Evolutionary conservation across 257 asterid genomes (phyloP), one percentile per base, ranked within the genome.

Genomic region (Lithospermum erythrorhizon): DNA sequence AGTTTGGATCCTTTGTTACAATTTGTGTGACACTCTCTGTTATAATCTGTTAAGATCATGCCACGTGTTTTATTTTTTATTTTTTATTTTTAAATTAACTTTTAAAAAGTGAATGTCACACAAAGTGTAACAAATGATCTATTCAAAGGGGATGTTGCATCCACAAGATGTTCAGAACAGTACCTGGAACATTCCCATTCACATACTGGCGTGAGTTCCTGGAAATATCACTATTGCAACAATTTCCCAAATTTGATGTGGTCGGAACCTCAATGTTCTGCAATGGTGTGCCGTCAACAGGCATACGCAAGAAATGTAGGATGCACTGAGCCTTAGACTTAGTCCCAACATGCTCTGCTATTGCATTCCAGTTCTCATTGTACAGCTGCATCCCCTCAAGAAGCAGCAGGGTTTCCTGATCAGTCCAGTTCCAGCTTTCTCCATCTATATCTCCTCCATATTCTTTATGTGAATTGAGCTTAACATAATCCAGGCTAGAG

Each of bases 311-410:
- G 75, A 90, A 90, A 68, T 90, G 95, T 63, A 87, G 85, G 48
- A 90, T 85, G 77, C 97, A 90, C 59, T 90, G 95, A 63, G 95
- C 94, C 78, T 85, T 90, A 61, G 97, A 90, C 78, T 90, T 90
- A 23, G 97, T 72, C 56, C 94, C 96, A n/a, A 91, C 96, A 58
- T 88, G 96, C 68, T 82, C 94, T 3, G 95, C 93, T 68, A 91
- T 75, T 78, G 79, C 85, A 72, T 78, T 79, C 98, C 98, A 91
- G 78, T 84, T 88, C 65, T 91, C 97, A 58, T 79, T 77, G 66
- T 81, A 72, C 32, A 76, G 79, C 73, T 86, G 95, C 86, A 88
- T 80, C 55, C 95, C 98, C 76, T 91, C 95, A 5, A 91, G 95
- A 65, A 91, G 90, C 64, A 86, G 72, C 45, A 88, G 69, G 1